These are phyloP conservation scores for Tuctoria greenei DNA, from an alignment of 176 grass and related monocot species.

Conservation along the genomic window DNA sequence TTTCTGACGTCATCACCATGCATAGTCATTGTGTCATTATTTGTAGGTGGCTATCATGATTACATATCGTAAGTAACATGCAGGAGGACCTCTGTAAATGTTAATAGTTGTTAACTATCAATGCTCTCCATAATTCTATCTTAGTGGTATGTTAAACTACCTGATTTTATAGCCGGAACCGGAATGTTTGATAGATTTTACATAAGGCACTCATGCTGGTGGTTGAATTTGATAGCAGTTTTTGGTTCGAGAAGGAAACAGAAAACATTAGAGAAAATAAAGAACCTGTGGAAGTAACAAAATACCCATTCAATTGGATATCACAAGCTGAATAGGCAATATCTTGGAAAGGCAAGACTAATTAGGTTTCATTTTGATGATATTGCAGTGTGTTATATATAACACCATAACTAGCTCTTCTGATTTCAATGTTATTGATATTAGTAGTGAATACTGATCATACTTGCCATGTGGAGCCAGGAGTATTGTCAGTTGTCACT, in stretches of 20 bases:
- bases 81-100: conserved; percentile 2
- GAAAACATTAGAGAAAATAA: background rate
- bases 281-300: background rate
- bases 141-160: conserved; percentile 5
- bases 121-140: background rate
- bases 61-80: background rate
- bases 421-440: background rate
- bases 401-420: background rate
- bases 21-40: conserved; percentile 10
- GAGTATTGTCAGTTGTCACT: no score
- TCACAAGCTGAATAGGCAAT: background rate
- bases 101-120: background rate
- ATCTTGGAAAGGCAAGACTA: background rate
- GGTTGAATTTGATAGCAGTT: background rate
- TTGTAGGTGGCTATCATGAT: background rate
- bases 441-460: background rate
- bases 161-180: background rate
- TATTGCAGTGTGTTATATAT: background rate
- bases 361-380: background rate
- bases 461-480: background rate
- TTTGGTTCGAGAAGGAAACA: background rate
- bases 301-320: background rate
- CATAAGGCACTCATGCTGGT: background rate
- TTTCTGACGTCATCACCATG: background rate
- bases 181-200: background rate